Percentiles rank a stretch among this genome's conserved stretches.
Evolutionary conservation across 352 stramenopile species (phyloP).

Genomic region (Vaucheria bursata): DNA sequence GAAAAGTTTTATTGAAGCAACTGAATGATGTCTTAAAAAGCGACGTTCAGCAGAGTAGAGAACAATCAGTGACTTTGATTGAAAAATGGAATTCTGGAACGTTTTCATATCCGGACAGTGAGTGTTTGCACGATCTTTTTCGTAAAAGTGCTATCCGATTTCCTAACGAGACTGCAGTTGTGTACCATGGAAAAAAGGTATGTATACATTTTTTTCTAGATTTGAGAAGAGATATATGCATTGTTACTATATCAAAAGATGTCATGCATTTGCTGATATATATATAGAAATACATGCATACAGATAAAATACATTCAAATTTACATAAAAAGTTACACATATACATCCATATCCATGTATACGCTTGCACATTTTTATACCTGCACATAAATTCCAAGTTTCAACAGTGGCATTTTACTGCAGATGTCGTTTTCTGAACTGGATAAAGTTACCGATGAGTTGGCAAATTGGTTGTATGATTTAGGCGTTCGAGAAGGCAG

Average conservation of each 20-base stretch:
- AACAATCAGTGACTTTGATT: slow-evolving; percentile 26
- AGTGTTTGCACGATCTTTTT: slow-evolving; percentile 71
- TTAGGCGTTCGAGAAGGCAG: slow-evolving; percentile 26
- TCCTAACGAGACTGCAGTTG: slow-evolving; percentile 60
- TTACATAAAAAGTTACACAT: too few species aligned
- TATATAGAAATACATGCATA: too few species aligned
- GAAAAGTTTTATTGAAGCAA: background rate
- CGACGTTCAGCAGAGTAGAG: slow-evolving; percentile 13
- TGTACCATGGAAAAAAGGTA: slow-evolving; percentile 57
- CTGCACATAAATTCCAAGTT: slow-evolving; percentile 30
- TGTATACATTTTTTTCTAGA: too few species aligned
- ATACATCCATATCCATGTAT: background rate
- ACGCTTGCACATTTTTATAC: slow-evolving; percentile 9
- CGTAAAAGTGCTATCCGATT: slow-evolving; percentile 58
- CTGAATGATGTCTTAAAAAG: slow-evolving; percentile 11
- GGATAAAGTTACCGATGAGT: slow-evolving; percentile 39
- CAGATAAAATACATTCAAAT: too few species aligned
- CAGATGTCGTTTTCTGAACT: slow-evolving; percentile 47
- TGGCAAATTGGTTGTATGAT: slow-evolving; percentile 33
- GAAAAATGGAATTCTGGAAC: slow-evolving; percentile 25
- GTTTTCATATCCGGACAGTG: slow-evolving; percentile 57
- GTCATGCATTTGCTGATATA: too few species aligned
- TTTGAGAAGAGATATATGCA: too few species aligned
- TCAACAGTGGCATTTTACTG: slow-evolving; percentile 20
- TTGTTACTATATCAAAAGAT: too few species aligned